Evolutionary conservation across 345 rosid genomes (phyloP).

Genomic region (Clausena lansium): DNA sequence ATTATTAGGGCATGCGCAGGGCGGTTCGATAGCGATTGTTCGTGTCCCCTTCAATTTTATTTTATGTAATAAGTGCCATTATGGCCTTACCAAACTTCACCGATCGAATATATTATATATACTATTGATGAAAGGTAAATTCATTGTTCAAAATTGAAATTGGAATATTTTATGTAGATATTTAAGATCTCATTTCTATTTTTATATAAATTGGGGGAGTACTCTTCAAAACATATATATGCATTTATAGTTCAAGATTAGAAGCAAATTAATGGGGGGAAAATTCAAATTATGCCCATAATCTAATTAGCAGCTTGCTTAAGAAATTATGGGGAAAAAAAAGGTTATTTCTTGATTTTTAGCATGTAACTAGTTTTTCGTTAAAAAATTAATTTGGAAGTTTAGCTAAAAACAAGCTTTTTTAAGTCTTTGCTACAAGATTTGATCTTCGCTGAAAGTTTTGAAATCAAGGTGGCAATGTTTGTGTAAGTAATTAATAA

Average conservation of each 20-base stretch:
- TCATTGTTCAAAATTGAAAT: not conserved
- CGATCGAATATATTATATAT: not conserved
- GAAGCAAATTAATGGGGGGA: not conserved
- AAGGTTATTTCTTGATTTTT: too few species aligned
- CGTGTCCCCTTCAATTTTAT: not conserved
- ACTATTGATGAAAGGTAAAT: not conserved
- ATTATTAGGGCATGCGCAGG: not conserved
- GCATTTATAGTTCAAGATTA: not conserved
- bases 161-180: not conserved
- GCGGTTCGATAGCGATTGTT: not conserved
- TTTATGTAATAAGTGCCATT: not conserved
- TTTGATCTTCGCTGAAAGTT: not conserved
- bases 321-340: too few species aligned
- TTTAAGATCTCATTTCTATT: too few species aligned
- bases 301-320: too few species aligned
- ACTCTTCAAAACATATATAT: too few species aligned
- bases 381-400: not conserved
- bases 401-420: not conserved
- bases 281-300: too few species aligned
- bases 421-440: not conserved
- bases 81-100: slow-evolving; percentile 5
- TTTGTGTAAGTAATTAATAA: not conserved
- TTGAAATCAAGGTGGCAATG: not conserved
- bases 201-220: too few species aligned
- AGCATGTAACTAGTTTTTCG: too few species aligned